Conservation (phyloP, 225 moss, liverwort and hornwort species). For the Pleurozium schreberi region DNA sequence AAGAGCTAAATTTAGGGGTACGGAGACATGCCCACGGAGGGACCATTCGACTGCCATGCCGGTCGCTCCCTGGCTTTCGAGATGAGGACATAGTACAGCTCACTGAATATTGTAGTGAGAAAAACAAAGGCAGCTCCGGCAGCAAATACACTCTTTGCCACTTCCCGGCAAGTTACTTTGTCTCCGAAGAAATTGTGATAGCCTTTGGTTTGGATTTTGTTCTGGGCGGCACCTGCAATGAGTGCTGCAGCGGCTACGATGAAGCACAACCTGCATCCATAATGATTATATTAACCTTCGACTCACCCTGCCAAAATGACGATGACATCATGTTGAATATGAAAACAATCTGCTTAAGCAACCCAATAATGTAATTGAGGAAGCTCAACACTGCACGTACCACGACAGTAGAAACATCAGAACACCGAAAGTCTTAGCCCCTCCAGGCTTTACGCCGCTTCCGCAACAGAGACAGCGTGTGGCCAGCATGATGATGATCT, state of each 20-base stretch:
- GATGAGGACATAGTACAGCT: constrained; percentile 38
- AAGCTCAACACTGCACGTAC: neutral
- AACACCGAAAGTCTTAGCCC: constrained; percentile 43
- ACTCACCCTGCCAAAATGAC: neutral
- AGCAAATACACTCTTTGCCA: constrained; percentile 31
- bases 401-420: constrained; percentile 37
- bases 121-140: constrained; percentile 42
- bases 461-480: constrained; percentile 54
- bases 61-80: constrained; percentile 26
- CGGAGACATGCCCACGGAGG: constrained; percentile 23
- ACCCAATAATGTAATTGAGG: neutral
- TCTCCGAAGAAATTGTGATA: neutral
- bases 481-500: constrained; percentile 32
- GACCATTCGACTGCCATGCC: constrained; percentile 11
- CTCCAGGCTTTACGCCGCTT: constrained; percentile 35
- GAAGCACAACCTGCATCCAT: constrained; percentile 29
- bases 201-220: constrained; percentile 33
- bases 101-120: constrained; percentile 25
- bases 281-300: neutral
- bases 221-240: constrained; percentile 30
- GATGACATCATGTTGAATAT: neutral
- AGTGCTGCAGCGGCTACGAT: constrained; percentile 27
- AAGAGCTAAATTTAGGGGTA: neutral
- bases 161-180: constrained; percentile 24
- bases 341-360: neutral